These are phyloP conservation scores for Sicyos baderoa DNA, from an alignment of 306 rosid genomes.

Conservation along the genomic window DNA sequence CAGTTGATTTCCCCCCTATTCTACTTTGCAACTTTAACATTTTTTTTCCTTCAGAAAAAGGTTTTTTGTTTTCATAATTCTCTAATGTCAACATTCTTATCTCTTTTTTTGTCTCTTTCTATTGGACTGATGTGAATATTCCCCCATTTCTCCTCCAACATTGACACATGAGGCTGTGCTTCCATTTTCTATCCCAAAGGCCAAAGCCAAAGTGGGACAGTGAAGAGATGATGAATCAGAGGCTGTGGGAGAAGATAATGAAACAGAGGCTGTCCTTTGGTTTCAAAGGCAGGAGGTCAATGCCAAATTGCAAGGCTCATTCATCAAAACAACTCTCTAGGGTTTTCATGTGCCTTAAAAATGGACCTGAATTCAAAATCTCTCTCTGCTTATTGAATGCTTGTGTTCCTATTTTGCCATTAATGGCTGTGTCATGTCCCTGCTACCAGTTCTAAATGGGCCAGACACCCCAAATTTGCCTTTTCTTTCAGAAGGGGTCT, in stretches of 20 bases:
- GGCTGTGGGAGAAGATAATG: constrained; percentile 5
- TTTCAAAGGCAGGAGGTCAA: not conserved
- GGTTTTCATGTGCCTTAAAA: not conserved
- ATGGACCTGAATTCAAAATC: not conserved
- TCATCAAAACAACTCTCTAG: not conserved
- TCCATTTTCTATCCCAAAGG: constrained; percentile 3
- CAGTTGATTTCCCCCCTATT: not conserved
- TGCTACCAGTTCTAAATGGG: constrained; percentile 11
- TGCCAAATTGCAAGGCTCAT: not conserved
- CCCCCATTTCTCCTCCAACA: not conserved
- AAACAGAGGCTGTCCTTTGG: not conserved
- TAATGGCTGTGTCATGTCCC: constrained; percentile 7
- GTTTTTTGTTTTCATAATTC: not conserved
- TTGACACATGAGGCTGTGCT: constrained; percentile 18
- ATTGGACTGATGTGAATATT: not conserved
- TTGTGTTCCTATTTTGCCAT: constrained; percentile 4
- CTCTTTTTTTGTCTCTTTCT: constrained; percentile 6
- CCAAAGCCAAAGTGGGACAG: not conserved
- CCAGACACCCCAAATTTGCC: constrained; percentile 12
- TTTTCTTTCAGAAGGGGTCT: constrained; percentile 15
- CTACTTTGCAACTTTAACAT: too few relatives aligned
- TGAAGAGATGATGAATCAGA: constrained; percentile 8
- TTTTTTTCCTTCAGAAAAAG: not conserved
- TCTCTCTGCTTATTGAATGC: constrained; percentile 14
- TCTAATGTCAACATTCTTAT: not conserved